These are phyloP conservation scores for Pyrus bretschneideri DNA, from an alignment of 306 rosid species.

Conservation along the genomic window DNA sequence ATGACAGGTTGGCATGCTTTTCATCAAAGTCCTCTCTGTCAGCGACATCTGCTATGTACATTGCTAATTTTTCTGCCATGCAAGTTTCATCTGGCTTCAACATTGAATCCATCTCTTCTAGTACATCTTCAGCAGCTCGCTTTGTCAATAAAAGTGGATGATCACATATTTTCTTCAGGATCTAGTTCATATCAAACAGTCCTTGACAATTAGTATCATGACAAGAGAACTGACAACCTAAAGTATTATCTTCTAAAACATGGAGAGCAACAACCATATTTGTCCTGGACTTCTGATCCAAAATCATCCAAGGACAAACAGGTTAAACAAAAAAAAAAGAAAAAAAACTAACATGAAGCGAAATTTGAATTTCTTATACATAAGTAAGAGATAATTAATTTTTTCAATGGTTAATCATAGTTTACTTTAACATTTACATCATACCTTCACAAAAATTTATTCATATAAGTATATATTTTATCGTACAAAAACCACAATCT, in stretches of 20 bases:
- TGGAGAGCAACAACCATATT: neutral
- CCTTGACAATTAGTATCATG: neutral
- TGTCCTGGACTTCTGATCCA: neutral
- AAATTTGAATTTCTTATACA: neutral
- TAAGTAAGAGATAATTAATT: neutral
- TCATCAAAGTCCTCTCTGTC: slow-evolving; percentile 54
- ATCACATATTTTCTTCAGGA: slow-evolving; percentile 85
- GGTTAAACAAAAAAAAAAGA: too few relatives aligned
- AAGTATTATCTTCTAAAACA: neutral
- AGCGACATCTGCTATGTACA: slow-evolving; percentile 69
- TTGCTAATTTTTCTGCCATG: slow-evolving; percentile 68
- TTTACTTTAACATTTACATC: neutral
- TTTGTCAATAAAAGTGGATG: slow-evolving; percentile 87
- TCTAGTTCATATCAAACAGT: slow-evolving; percentile 36
- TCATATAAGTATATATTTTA: neutral
- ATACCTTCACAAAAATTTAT: neutral
- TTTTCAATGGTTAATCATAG: neutral
- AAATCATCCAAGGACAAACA: neutral
- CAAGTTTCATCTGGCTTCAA: slow-evolving; percentile 58
- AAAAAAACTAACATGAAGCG: neutral
- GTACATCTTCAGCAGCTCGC: slow-evolving; percentile 87
- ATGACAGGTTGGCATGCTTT: slow-evolving; percentile 52
- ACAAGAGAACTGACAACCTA: neutral
- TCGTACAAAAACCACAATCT: neutral
- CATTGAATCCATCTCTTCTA: slow-evolving; percentile 81